Base-by-base conservation (phyloP, 2,329 filamentous ascomycete species). In the Fusarium metavorans region DNA sequence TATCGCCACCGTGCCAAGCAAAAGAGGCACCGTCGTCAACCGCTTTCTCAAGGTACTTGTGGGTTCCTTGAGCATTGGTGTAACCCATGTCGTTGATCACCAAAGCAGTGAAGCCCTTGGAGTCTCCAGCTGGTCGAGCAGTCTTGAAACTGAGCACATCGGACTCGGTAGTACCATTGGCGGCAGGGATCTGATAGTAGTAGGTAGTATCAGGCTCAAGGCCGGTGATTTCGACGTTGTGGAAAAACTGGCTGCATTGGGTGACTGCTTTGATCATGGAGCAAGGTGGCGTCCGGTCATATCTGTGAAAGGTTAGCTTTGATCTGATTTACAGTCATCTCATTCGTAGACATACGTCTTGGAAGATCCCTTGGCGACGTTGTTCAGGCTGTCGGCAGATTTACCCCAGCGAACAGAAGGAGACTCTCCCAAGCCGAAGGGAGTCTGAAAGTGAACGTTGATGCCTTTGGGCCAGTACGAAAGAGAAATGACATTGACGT, bases 51-150 rank as follows among this genome's bases (percentile, higher is more conserved):
- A 88, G 79, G 52, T 87, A 81, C 70, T 83, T 81, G 78, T 83
- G 83, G 2, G 87, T 88, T 18, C 87, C 87, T 2, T 81, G 77
- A 20, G 86, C 87, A 60, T 88, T 88, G 52, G 86, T 88, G 79
- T 88, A 88, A 9, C 87, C 87, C 87, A 89, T 88, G 69, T 89
- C 87, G 70, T 87, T 87, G 43, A 88, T 71, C 2, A 88, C 83
- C 23, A 85, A 86, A 16, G 88, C 79, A 6, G 80, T 82, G 77
- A 88, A 88, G 13, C 81, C 74, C 6, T 76, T 80, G 0, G 72
- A 66, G 68, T 86, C 83, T 59, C 87, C 87, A 30, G 85, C 82
- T 9, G 81, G 82, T 3, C 81, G 83, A 25, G 85, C 84, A 4
- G 87, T 88, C 23, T 79, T 85, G 81, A 88, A 88, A 71, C 77